Evolutionary conservation across 1,284 basidiomycete genomes (phyloP).

Genomic region (Stereum hirsutum): DNA sequence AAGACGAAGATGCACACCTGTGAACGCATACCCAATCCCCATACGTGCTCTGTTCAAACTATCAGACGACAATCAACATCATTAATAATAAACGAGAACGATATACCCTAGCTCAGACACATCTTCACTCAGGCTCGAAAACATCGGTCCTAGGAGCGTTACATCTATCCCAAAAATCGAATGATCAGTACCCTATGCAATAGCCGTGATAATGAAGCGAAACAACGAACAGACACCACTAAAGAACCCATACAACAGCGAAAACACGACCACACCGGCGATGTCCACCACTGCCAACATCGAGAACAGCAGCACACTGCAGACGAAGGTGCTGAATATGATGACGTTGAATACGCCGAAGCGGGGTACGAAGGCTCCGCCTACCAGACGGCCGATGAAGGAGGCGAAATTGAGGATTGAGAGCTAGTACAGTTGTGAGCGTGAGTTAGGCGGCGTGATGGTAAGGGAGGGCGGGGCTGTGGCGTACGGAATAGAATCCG

Average conservation of each 20-base stretch:
- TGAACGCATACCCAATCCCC: not conserved
- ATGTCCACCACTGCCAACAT: constrained; percentile 18
- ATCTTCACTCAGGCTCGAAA: constrained; percentile 1
- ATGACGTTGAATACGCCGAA: constrained; percentile 20
- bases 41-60: not conserved
- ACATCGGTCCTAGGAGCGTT: constrained; percentile 2
- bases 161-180: not conserved
- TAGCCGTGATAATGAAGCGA: not conserved
- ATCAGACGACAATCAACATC: not conserved
- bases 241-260: constrained; percentile 22
- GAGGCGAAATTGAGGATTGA: constrained; percentile 22
- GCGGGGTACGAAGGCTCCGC: constrained; percentile 18
- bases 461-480: constrained; percentile 1
- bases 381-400: constrained; percentile 19
- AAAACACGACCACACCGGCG: constrained; percentile 17
- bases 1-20: not conserved
- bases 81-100: not conserved
- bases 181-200: not conserved
- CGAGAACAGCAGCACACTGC: constrained; percentile 19
- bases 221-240: constrained; percentile 17
- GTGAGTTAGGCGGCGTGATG: not conserved
- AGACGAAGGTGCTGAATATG: constrained; percentile 11
- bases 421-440: constrained; percentile 13
- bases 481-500: constrained; percentile 10
- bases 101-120: constrained; percentile 8